Base-by-base conservation (phyloP, 1,284 basidiomycete genomes). In the Thelephora terrestris region DNA sequence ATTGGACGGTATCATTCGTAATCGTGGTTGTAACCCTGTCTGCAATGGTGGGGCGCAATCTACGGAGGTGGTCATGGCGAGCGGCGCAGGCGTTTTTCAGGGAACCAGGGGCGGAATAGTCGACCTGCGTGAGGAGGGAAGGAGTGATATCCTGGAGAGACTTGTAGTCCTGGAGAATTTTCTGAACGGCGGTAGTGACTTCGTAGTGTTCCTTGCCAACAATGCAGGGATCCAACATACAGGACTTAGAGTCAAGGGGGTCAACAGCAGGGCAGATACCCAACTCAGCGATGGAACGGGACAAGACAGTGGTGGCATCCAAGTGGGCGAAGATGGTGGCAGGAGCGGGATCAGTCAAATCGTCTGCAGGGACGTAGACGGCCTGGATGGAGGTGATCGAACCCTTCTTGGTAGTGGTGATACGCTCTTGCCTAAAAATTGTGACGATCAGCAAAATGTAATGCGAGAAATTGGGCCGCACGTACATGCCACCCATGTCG, bases 231-330 rank as follows among this genome's bases (percentile, higher is more conserved):
- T 99, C 95, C 59, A 99, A 79, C 93, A 98, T 98, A 74, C 95
- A 92, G 12, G 94, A 97, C 75, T 98, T 97, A 57, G 95, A 98
- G 75, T 98, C 95, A 54, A 99, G 85, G 57, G 95, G 95, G 74
- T 98, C 95, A 69, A 99, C 95, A 59, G 95, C 95, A 56, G 95
- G 95, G 79, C 98, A 99, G 73, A 99, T 98, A 89, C 95, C 95
- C 57, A 98, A 84, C 76, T 98, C 95, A 66, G 95, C 94, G 73
- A 99, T 98, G 74, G 87, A 82, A 82, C 95, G 95, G 55, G 95
- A 97, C 72, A 98, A 79, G 66, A 96, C 93, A 64, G 95, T 98
- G 60, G 95, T 98, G 61, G 95, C 95, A 68, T 99, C 95, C 88
- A 99, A 90, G 71, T 98, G 95, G 68, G 95, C 95, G 74, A 98